Conservation (phyloP, 2,329 filamentous ascomycete species). For the Cytospora mali region DNA sequence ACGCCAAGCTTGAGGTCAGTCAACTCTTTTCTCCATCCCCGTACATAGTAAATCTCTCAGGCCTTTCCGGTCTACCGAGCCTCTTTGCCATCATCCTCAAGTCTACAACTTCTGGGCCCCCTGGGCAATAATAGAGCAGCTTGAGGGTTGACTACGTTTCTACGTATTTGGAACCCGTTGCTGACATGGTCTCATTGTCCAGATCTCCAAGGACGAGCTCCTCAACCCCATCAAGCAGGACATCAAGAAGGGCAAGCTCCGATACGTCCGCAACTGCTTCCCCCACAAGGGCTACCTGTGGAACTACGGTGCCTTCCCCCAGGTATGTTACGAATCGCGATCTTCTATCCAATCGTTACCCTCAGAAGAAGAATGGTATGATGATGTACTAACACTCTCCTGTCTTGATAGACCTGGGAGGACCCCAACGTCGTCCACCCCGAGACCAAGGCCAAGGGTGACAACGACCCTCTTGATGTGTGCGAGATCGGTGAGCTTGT, state of each 20-base stretch:
- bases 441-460: slow-evolving; percentile 99
- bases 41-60: not conserved
- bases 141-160: not conserved
- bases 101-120: not conserved
- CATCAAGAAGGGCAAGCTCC: slow-evolving; percentile 99
- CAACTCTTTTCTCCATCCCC: not conserved
- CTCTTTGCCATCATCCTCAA: too few relatives aligned
- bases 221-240: slow-evolving; percentile 99
- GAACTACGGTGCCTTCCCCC: slow-evolving; percentile 99
- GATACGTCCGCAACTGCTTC: slow-evolving; percentile 99
- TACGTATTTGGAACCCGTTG: not conserved
- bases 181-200: not conserved
- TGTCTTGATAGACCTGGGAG: slow-evolving; percentile 86
- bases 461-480: slow-evolving; percentile 98
- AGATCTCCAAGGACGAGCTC: slow-evolving; percentile 99
- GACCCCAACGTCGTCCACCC: slow-evolving; percentile 95
- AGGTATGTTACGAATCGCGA: slow-evolving; percentile 69
- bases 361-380: slow-evolving; percentile 7
- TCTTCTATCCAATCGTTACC: slow-evolving; percentile 17
- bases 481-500: slow-evolving; percentile 99
- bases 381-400: slow-evolving; percentile 21
- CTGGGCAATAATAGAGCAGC: not conserved
- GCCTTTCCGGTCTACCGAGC: too few relatives aligned
- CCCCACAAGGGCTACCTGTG: slow-evolving; percentile 99
- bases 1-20: slow-evolving; percentile 96